Evolutionary conservation across 768 basidiomycete species (phyloP).

Genomic region (Russula abietina): DNA sequence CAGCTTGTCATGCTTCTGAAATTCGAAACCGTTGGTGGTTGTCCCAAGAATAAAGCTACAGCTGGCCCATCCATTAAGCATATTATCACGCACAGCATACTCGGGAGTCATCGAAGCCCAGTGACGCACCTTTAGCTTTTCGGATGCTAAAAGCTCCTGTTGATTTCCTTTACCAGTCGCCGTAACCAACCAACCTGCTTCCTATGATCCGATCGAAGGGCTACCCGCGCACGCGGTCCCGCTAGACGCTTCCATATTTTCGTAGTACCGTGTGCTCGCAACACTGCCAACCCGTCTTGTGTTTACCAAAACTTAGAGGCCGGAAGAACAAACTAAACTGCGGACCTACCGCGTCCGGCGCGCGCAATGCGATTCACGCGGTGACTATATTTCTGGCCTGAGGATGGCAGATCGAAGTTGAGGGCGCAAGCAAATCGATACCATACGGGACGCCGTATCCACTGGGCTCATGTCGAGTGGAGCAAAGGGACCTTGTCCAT

Average conservation of each 20-base stretch:
- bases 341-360: constrained; percentile 81
- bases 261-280: no score
- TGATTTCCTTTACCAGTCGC: constrained; percentile 89
- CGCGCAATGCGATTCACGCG: constrained; percentile 95
- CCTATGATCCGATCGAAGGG: constrained; percentile 91
- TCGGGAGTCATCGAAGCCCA: not conserved
- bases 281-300: constrained; percentile 40
- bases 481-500: not conserved
- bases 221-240: constrained; percentile 73
- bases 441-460: constrained; percentile 86
- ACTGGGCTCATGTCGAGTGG: constrained; percentile 39
- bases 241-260: constrained; percentile 69
- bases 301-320: constrained; percentile 60
- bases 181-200: constrained; percentile 93
- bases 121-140: constrained; percentile 72
- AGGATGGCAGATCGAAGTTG: constrained; percentile 79
- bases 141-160: constrained; percentile 91
- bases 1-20: constrained; percentile 89
- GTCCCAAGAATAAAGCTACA: constrained; percentile 96
- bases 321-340: no score
- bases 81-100: no score
- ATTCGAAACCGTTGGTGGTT: constrained; percentile 85
- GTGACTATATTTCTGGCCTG: constrained; percentile 86
- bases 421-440: constrained; percentile 90
- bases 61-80: not conserved